phyloP scores from a whole-genome alignment of 441 rosid genomes.

The Mallotus japonicus region DNA sequence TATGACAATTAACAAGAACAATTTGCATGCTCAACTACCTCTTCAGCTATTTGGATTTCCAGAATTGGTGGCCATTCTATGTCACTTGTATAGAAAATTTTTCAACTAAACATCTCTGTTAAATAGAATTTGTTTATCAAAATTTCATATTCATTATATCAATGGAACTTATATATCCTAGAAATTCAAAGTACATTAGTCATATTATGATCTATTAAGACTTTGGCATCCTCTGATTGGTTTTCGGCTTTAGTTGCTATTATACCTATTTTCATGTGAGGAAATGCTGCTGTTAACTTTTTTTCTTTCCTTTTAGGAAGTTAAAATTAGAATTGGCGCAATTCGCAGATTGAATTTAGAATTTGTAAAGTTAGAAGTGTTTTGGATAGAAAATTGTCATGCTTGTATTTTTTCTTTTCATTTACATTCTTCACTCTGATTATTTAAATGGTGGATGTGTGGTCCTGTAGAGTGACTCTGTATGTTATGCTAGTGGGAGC shows the following conservation, averaged over 20 bases:
- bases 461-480: constrained; percentile 95
- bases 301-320: background rate
- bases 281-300: background rate
- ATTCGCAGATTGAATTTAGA: background rate
- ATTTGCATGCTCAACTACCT: background rate
- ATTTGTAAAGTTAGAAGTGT: background rate
- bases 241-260: background rate
- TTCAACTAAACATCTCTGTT: background rate
- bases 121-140: background rate
- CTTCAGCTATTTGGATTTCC: background rate
- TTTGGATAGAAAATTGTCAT: background rate
- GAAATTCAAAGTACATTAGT: no score
- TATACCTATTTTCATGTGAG: background rate
- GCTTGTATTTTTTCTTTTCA: background rate
- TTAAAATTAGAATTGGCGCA: no score
- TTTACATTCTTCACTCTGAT: constrained; percentile 3
- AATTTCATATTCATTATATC: background rate
- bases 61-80: background rate
- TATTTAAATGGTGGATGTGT: constrained; percentile 83
- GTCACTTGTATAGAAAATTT: background rate
- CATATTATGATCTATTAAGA: background rate
- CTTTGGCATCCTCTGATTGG: background rate
- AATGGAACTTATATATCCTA: no score
- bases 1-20: background rate
- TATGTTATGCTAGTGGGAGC: constrained; percentile 96